Evolutionary conservation across 106 monocot genomes (phyloP).

Genomic region (Apostasia shenzhenica): DNA sequence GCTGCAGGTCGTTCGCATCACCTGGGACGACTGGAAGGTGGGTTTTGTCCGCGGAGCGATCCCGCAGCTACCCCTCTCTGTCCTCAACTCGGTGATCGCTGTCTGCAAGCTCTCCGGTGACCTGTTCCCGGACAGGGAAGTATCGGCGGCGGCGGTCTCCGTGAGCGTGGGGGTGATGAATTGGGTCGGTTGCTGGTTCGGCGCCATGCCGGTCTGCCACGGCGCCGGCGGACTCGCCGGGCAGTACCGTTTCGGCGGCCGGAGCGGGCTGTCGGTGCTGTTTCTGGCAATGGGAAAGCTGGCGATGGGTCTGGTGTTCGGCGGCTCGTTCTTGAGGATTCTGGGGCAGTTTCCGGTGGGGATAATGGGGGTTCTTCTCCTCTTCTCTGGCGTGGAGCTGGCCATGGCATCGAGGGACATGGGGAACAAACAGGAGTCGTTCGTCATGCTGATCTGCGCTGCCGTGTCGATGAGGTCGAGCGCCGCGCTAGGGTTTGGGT

Average conservation of each 20-base stretch:
- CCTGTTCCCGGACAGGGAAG: conserved; percentile 64
- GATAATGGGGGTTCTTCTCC: conserved; percentile 75
- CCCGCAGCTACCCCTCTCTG: conserved; percentile 60
- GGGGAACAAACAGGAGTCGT: conserved; percentile 79
- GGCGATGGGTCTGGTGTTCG: conserved; percentile 54
- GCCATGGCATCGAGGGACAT: conserved; percentile 97
- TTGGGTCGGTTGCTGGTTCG: conserved; percentile 92
- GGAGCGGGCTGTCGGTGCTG: conserved; percentile 78
- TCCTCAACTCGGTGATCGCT: conserved; percentile 69
- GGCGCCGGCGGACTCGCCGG: conserved; percentile 95
- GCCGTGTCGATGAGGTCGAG: conserved; percentile 79
- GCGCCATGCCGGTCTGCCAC: conserved; percentile 95
- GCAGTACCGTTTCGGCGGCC: conserved; percentile 88
- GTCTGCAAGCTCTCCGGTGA: conserved; percentile 79
- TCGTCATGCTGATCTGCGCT: conserved; percentile 86
- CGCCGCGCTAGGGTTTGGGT: conserved; percentile 75
- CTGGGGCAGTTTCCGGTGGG: conserved; percentile 75
- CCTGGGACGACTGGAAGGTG: conserved; percentile 48
- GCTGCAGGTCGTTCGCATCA: conserved; percentile 22
- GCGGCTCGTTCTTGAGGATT: conserved; percentile 71
- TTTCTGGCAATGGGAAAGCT: conserved; percentile 73
- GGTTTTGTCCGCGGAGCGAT: conserved; percentile 51
- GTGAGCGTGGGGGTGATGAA: conserved; percentile 94
- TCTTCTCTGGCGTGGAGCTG: conserved; percentile 89
- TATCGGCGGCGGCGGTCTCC: conserved; percentile 60